Conservation (phyloP, 169 alveolate species). For the Plasmodium yoelii region DNA sequence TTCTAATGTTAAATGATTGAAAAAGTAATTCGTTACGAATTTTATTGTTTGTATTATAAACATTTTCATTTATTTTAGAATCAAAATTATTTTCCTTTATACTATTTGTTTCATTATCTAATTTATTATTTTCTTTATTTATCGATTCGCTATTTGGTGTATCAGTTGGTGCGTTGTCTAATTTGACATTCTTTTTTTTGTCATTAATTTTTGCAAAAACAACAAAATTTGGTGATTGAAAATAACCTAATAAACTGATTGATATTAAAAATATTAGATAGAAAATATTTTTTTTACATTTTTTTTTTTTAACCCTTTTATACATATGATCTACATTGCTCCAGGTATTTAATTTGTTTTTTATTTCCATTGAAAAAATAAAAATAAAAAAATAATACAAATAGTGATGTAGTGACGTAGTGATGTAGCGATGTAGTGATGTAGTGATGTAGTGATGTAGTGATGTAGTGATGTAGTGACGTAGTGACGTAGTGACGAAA, state of each 20-base stretch:
- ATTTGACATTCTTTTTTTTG: background rate
- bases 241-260: slow-evolving; percentile 11
- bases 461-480: background rate
- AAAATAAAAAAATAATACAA: slow-evolving; percentile 10
- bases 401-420: background rate
- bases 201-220: slow-evolving; percentile 25
- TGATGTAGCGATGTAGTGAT: background rate
- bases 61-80: background rate
- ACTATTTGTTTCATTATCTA: background rate
- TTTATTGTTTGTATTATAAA: slow-evolving; percentile 5
- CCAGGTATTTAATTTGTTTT: background rate
- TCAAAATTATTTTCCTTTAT: background rate
- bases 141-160: background rate
- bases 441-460: too few relatives aligned
- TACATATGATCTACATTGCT: slow-evolving; percentile 1
- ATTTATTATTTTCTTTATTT: slow-evolving; percentile 1
- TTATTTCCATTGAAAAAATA: slow-evolving; percentile 12
- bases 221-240: background rate
- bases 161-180: background rate
- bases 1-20: slow-evolving; percentile 23
- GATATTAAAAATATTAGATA: slow-evolving; percentile 25
- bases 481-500: background rate
- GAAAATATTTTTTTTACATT: background rate
- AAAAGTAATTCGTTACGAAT: slow-evolving; percentile 9
- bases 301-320: slow-evolving; percentile 27